phyloP scores from a whole-genome alignment of 768 basidiomycete species.

The Phallus indusiatus region DNA sequence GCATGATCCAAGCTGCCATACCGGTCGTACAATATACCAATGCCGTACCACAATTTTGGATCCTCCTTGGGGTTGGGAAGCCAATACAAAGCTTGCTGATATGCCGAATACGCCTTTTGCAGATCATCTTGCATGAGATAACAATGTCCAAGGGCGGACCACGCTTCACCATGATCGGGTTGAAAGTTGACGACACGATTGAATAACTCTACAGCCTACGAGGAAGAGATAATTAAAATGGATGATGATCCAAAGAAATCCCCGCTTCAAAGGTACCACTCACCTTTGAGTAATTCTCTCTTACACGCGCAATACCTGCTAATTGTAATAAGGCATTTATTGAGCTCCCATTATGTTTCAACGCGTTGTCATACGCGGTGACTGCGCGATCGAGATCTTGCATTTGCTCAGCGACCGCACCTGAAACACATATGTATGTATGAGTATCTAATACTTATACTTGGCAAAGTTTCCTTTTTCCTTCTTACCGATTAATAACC shows the following conservation, averaged over 20 bases:
- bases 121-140: constrained; percentile 99
- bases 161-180: constrained; percentile 97
- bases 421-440: constrained; percentile 34
- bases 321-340: constrained; percentile 87
- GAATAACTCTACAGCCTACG: constrained; percentile 91
- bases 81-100: constrained; percentile 95
- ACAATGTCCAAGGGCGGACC: constrained; percentile 96
- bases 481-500: constrained; percentile 78
- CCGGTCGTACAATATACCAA: constrained; percentile 97
- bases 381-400: constrained; percentile 88
- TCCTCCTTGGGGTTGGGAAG: constrained; percentile 97
- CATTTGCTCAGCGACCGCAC: constrained; percentile 93
- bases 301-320: constrained; percentile 93
- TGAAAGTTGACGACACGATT: constrained; percentile 84
- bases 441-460: neutral
- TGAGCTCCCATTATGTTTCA: constrained; percentile 91
- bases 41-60: constrained; percentile 98
- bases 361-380: constrained; percentile 87
- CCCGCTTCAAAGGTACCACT: no score
- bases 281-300: constrained; percentile 95
- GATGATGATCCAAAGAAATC: no score
- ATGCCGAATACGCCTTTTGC: constrained; percentile 96
- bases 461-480: neutral
- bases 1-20: constrained; percentile 98
- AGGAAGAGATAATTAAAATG: neutral